These are phyloP conservation scores for Kazachstania psychrophila DNA, from an alignment of 805 yeast genomes.

Conservation along the genomic window DNA sequence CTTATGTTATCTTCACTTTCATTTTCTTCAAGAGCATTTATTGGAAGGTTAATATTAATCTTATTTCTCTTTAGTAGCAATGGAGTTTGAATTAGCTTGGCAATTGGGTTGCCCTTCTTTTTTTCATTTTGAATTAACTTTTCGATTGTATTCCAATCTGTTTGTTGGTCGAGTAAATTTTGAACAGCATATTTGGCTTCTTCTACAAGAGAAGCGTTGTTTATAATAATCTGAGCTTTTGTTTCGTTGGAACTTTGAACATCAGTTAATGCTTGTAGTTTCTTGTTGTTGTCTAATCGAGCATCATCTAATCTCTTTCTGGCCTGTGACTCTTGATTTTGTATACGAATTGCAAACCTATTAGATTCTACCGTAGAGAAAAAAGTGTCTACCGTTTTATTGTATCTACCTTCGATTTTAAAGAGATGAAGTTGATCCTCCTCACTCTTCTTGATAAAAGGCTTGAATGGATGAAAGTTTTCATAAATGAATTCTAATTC, in stretches of 20 bases:
- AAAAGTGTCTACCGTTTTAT: constrained; percentile 70
- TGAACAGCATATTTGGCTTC: constrained; percentile 62
- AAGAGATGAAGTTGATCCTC: constrained; percentile 31
- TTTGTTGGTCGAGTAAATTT: constrained; percentile 61
- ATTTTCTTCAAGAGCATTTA: constrained; percentile 33
- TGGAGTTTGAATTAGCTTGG: constrained; percentile 54
- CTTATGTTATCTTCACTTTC: constrained; percentile 31
- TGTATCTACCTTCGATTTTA: constrained; percentile 51
- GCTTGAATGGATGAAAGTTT: constrained; percentile 62
- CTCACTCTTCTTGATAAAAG: constrained; percentile 34
- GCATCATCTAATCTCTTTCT: constrained; percentile 67
- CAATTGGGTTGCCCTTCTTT: constrained; percentile 52
- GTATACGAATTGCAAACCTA: constrained; percentile 62
- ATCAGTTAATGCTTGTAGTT: constrained; percentile 53
- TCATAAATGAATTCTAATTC: constrained; percentile 47
- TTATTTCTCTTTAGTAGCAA: constrained; percentile 61
- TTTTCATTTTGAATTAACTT: constrained; percentile 63
- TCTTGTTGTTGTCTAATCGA: constrained; percentile 57
- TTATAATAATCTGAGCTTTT: constrained; percentile 67
- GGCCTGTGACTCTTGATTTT: constrained; percentile 69
- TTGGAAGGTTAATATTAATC: constrained; percentile 48
- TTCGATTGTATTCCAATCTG: constrained; percentile 92
- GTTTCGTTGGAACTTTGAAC: constrained; percentile 55
- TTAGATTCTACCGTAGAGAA: constrained; percentile 81
- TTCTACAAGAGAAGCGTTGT: constrained; percentile 61